Conservation (phyloP, 208 protist genomes). For the Porcisia deanei region DNA sequence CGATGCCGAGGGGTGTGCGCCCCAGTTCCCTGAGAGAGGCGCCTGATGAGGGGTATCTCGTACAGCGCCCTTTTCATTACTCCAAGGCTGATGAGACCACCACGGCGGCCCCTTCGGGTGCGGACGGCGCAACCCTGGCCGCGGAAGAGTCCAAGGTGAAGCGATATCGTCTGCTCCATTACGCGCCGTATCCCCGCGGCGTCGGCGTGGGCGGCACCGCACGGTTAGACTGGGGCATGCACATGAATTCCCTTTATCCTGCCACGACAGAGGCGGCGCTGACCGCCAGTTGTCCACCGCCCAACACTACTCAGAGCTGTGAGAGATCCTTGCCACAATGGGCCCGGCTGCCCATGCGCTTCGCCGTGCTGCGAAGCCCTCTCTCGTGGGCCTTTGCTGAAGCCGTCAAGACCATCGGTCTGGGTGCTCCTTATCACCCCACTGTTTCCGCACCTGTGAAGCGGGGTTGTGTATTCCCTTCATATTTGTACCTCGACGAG, state of each 20-base stretch:
- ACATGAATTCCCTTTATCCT: slow-evolving; percentile 30
- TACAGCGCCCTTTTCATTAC: slow-evolving; percentile 23
- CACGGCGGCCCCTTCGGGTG: background rate
- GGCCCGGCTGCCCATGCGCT: slow-evolving; percentile 30
- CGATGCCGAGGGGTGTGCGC: background rate
- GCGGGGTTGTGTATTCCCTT: slow-evolving; percentile 36
- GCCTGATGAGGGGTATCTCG: slow-evolving; percentile 16
- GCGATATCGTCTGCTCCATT: slow-evolving; percentile 29
- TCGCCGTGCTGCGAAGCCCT: slow-evolving; percentile 42
- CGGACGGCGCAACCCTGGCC: background rate
- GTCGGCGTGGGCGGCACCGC: slow-evolving; percentile 56
- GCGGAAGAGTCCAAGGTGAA: slow-evolving; percentile 7
- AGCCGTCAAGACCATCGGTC: slow-evolving; percentile 16
- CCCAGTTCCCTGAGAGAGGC: slow-evolving; percentile 8
- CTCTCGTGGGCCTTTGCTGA: slow-evolving; percentile 77
- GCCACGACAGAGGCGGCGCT: background rate
- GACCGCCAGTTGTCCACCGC: background rate
- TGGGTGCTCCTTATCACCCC: slow-evolving; percentile 27
- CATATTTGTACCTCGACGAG: slow-evolving; percentile 52
- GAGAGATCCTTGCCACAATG: slow-evolving; percentile 12
- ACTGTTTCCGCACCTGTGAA: slow-evolving; percentile 18
- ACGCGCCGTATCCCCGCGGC: slow-evolving; percentile 50
- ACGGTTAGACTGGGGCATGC: slow-evolving; percentile 70
- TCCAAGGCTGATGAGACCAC: slow-evolving; percentile 11
- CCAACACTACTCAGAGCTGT: background rate